Evolutionary conservation across 371 early-diverging fungal species (phyloP), one percentile per base, ranked within the genome.

Genomic region (Neoconidiobolus thromboides): DNA sequence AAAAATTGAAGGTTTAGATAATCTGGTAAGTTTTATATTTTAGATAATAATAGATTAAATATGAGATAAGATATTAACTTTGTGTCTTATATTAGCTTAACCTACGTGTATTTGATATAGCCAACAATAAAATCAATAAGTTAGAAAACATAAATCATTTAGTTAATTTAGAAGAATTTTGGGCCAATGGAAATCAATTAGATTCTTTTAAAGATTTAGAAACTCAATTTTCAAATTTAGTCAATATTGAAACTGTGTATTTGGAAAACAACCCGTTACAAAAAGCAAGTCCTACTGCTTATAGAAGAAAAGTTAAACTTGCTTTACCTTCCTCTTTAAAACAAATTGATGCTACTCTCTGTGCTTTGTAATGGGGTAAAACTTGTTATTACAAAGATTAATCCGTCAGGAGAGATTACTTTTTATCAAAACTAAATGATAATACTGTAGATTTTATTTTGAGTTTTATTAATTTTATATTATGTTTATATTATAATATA

Each of bases 221-320:
- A 60, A 48, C 62, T 1, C 79, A 87, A 68, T 74, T 92, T n/a
- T 75, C 71, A 10, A 61, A 74, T 3, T 75, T 86, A 44, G 61
- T 68, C 42, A 70, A 78, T 0, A 69, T 92, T 42, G 68, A 72
- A 37, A 95, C 96, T 0, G 86, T 96, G 2, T 97, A 97, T 69
- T 74, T 96, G 36, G 98, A 97, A 72, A 87, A 89, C 48, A 97
- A 95, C 64, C 98, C 96, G 1, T 69, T 90, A 69, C 91, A 97
- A 69, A 72, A 68, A 26, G 69, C 77, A 3, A 79, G 81, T 61
- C 77, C 78, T 7, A 76, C 89, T 0, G 84, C 81, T 6, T 97
- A 97, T 70, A 77, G 96, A 9, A 75, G 82, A 66, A 94, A 93
- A 71, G 74, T 97, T 48, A 88, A 81, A 64, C 69, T 90, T 55